Evolutionary conservation across 1,139 yeast species (phyloP).

Genomic region (Geotrichum histeridarum): DNA sequence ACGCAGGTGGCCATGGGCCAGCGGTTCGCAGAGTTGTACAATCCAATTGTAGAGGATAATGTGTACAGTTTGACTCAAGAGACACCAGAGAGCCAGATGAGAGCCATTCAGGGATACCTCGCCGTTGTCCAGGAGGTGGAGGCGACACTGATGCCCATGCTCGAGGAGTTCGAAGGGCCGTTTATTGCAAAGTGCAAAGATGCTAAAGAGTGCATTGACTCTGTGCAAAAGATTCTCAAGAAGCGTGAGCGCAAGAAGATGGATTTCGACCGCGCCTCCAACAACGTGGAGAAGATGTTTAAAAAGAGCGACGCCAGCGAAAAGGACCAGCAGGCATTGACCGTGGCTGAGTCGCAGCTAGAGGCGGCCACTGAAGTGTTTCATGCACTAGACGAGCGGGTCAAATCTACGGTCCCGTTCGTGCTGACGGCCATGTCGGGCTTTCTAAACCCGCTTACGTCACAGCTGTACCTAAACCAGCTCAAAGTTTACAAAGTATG

Average conservation of each 20-base stretch:
- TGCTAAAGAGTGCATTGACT: constrained; percentile 42
- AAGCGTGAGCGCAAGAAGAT: constrained; percentile 47
- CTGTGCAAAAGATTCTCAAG: constrained; percentile 44
- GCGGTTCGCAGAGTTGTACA: constrained; percentile 2
- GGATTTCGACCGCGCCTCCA: constrained; percentile 43
- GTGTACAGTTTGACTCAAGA: constrained; percentile 32
- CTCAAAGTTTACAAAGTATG: constrained; percentile 28
- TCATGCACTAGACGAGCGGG: constrained; percentile 42
- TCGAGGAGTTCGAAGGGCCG: constrained; percentile 28
- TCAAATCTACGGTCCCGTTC: constrained; percentile 46
- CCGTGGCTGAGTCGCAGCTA: constrained; percentile 32
- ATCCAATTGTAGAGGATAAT: constrained; percentile 30
- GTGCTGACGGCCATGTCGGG: constrained; percentile 47
- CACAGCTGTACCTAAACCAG: constrained; percentile 33
- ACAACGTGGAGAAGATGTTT: constrained; percentile 44
- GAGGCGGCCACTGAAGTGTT: constrained; percentile 34
- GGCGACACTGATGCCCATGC: constrained; percentile 29
- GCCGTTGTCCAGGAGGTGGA: constrained; percentile 26
- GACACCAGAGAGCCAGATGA: constrained; percentile 43
- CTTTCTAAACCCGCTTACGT: constrained; percentile 42
- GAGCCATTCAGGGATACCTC: constrained; percentile 29
- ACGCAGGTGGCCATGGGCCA: constrained; percentile 6
- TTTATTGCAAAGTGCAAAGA: constrained; percentile 35
- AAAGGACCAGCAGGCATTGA: constrained; percentile 33
- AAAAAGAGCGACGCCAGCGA: constrained; percentile 34